phyloP scores from a whole-genome alignment of 768 basidiomycete genomes.

The Phylloporus arenicola region DNA sequence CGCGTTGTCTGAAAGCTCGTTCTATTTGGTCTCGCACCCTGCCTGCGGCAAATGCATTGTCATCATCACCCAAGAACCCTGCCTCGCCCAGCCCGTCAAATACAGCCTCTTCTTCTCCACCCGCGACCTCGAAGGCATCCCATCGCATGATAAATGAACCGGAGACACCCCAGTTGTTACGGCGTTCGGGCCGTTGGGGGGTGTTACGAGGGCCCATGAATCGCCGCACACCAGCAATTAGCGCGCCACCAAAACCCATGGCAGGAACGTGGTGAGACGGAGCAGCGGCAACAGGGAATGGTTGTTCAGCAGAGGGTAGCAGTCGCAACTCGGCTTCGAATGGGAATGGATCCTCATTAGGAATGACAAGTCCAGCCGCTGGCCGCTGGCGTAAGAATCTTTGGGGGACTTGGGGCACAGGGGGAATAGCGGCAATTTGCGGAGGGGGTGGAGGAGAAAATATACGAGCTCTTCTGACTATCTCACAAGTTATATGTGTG shows the following conservation, averaged over 20 bases:
- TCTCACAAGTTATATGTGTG: not conserved
- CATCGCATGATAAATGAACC: slow-evolving; percentile 28
- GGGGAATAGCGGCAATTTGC: slow-evolving; percentile 40
- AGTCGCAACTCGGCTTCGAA: slow-evolving; percentile 39
- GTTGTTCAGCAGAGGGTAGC: slow-evolving; percentile 18
- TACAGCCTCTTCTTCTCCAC: slow-evolving; percentile 8
- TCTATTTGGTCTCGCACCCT: slow-evolving; percentile 21
- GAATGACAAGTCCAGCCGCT: slow-evolving; percentile 42
- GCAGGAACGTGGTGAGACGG: slow-evolving; percentile 53
- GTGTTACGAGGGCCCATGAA: slow-evolving; percentile 14
- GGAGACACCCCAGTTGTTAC: slow-evolving; percentile 20
- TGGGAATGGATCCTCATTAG: slow-evolving; percentile 46
- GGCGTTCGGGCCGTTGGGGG: slow-evolving; percentile 11
- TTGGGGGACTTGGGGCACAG: slow-evolving; percentile 47
- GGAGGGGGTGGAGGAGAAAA: slow-evolving; percentile 49
- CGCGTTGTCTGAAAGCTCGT: slow-evolving; percentile 19
- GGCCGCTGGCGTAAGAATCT: slow-evolving; percentile 36
- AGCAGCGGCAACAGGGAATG: slow-evolving; percentile 34
- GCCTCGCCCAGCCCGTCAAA: slow-evolving; percentile 17
- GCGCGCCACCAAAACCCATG: slow-evolving; percentile 63
- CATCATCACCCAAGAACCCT: slow-evolving; percentile 14
- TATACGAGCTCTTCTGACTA: slow-evolving; percentile 24
- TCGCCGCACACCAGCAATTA: slow-evolving; percentile 41
- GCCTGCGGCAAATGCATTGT: slow-evolving; percentile 3
- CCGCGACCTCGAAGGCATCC: slow-evolving; percentile 23